Base-by-base conservation (phyloP, 1,139 yeast genomes). In the Suhomyces panamericanus region DNA sequence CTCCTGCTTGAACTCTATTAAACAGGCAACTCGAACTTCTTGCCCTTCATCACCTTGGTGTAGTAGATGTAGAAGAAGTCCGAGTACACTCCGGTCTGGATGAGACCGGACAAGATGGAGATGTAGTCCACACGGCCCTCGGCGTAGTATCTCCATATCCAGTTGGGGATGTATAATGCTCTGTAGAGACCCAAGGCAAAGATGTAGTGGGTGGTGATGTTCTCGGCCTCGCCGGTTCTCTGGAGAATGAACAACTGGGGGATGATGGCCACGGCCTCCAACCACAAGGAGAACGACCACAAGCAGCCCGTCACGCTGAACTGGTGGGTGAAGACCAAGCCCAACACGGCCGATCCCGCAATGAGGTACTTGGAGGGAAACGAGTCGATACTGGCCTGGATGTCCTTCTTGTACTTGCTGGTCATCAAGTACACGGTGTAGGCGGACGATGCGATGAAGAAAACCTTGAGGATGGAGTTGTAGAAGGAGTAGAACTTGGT, bases 51-150 rank as follows among this genome's bases (percentile, higher is more conserved):
- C 42, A 93, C 96, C 65, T 67, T 73, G 47, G 68, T 70, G 70
- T 91, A 91, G 69, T 93, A 93, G 52, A 93, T 78, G 69, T 89
- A 93, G 72, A 93, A 93, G 74, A 93, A 93, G 69, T 93, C 99
- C 1, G 97, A 88, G 70, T 93, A 93, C 31, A 93, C 68, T 40
- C 82, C 73, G 0, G 98, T 89, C 69, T 93, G 99, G 38, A 89
- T 64, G 36, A 93, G 53, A 17, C 99, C 99, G 1, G 97, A 86
- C 29, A 80, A 59, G 8, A 91, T 73, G 9, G 95, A 78, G 47
- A 91, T 73, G 55, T 77, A 78, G 60, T 89, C 96, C 47, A 86
- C 76, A 56, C 80, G 79, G 32, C 76, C 79, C 55, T 86, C 93
- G 14, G 79, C 67, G 52, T 72, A 73, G 69, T 85, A 89, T 64